Percentiles rank a stretch among this genome's conserved stretches.
These are phyloP conservation scores for Pseudonectria buxi DNA, from an alignment of 2,329 filamentous ascomycete genomes.

Conservation along the genomic window DNA sequence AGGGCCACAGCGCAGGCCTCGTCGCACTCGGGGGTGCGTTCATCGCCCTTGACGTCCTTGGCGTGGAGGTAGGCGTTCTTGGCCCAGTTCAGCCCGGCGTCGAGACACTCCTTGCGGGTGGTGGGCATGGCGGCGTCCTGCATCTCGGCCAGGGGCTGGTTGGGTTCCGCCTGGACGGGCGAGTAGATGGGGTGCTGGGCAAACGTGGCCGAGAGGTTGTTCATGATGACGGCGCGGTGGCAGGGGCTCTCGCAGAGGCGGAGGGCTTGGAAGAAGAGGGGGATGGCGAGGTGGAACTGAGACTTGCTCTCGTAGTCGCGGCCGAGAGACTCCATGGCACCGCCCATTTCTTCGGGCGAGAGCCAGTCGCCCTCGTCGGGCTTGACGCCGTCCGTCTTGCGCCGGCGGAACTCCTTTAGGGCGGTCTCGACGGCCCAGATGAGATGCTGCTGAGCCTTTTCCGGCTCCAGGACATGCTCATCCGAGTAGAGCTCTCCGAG, in stretches of 20 bases:
- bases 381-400: slow-evolving; percentile 60
- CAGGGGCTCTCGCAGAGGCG: slow-evolving; percentile 60
- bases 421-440: slow-evolving; percentile 77
- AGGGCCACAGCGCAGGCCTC: slow-evolving; percentile 73
- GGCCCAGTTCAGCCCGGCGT: slow-evolving; percentile 72
- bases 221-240: slow-evolving; percentile 80
- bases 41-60: slow-evolving; percentile 55
- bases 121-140: slow-evolving; percentile 26
- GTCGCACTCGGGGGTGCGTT: slow-evolving; percentile 73
- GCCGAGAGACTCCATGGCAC: slow-evolving; percentile 66
- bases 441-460: slow-evolving; percentile 65
- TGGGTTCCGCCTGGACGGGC: slow-evolving; percentile 20
- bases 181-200: slow-evolving; percentile 54
- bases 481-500: slow-evolving; percentile 76
- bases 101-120: slow-evolving; percentile 55
- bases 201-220: slow-evolving; percentile 69
- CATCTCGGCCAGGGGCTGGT: slow-evolving; percentile 21
- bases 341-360: slow-evolving; percentile 64
- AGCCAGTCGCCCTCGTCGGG: slow-evolving; percentile 67
- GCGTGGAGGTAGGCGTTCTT: slow-evolving; percentile 66
- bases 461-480: slow-evolving; percentile 65
- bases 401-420: slow-evolving; percentile 65
- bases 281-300: slow-evolving; percentile 74
- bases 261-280: slow-evolving; percentile 80
- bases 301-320: slow-evolving; percentile 67